Evolutionary conservation across 192 early-diverging fungal genomes (phyloP), one percentile per base, ranked within the genome.

Genomic region (Rhizoclosmatium sp.): DNA sequence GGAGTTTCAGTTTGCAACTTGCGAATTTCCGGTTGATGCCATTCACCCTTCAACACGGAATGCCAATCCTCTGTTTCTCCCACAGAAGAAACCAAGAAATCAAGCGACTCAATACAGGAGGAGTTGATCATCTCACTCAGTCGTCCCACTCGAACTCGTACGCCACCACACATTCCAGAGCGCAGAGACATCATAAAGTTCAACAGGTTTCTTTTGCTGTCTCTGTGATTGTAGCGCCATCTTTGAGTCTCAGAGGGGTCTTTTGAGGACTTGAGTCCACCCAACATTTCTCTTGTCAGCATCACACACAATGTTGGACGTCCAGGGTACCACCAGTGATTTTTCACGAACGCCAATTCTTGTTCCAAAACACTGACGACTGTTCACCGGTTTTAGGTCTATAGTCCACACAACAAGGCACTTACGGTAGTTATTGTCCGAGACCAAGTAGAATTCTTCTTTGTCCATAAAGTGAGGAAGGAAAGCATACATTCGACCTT

Each of bases 381-480:
- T 80, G 59, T 19, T 31, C 16, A 51, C 19, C 0, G 21, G 21
- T 64, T 7, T 39, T 64, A 47, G 44, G 56, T 54, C 21, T 21
- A 41, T 40, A 0, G 69, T 68, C 0, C 10, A 39, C 1, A 16
- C 23, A 41, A 64, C 31, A 31, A 21, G 61, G 10, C 10, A 64
- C 62, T 73, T 73, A 80, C 78, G 76, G 62, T 94, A 94, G 75
- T 95, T 92, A n/a, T 92, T 91, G 83, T 96, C 95, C 46, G 89
- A 90, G 16, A 91, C 93, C n/a, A 95, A 85, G 74, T 96, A 96
- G 79, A 93, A 96, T 76, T 95, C 91, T 69, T 93, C 93, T 62
- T 86, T 90, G 75, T 96, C 93, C 92, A 96, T 92, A 76, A 96
- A 96, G 60, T 94, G 90, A 45, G 95, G 95, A 1, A 93, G 89